A percentile compares a stretch with the other conserved stretches of the same genome.
These are phyloP conservation scores for Cytospora mali DNA, from an alignment of 2,329 filamentous ascomycete genomes.

Conservation along the genomic window DNA sequence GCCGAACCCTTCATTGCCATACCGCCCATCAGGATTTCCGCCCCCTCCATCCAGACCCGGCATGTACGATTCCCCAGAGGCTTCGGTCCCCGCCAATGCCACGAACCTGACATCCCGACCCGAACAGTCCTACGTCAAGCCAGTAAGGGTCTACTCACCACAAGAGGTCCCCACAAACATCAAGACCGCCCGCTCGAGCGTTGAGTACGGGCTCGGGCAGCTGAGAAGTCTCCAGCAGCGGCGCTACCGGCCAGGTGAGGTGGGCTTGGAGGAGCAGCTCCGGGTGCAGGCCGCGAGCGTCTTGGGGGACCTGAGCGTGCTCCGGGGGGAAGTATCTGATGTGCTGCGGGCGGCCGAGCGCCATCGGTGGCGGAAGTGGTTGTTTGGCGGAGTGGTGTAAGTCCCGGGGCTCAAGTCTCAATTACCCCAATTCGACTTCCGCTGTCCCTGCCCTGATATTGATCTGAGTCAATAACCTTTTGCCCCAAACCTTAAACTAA, in stretches of 20 bases:
- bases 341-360: conserved; percentile 49
- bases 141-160: conserved; percentile 29
- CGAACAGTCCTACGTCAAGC: conserved; percentile 2
- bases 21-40: conserved; percentile 2
- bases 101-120: not conserved
- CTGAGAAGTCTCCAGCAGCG: conserved; percentile 40
- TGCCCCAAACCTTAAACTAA: too few relatives aligned
- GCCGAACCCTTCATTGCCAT: not conserved
- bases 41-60: not conserved
- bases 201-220: conserved; percentile 40
- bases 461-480: conserved; percentile 1
- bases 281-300: conserved; percentile 46
- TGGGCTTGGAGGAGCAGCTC: conserved; percentile 48
- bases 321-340: conserved; percentile 48
- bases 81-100: not conserved
- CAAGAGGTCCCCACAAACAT: conserved; percentile 31
- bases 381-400: conserved; percentile 56
- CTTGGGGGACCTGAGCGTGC: conserved; percentile 47
- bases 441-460: not conserved
- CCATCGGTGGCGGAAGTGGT: conserved; percentile 55
- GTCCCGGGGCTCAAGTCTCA: conserved; percentile 35
- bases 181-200: conserved; percentile 28
- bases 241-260: conserved; percentile 32
- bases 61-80: conserved; percentile 1
- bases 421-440: not conserved